Percentiles rank a stretch among this genome's conserved stretches.
Evolutionary conservation across 768 basidiomycete species (phyloP).

Genomic region (Pisolithus tinctorius): DNA sequence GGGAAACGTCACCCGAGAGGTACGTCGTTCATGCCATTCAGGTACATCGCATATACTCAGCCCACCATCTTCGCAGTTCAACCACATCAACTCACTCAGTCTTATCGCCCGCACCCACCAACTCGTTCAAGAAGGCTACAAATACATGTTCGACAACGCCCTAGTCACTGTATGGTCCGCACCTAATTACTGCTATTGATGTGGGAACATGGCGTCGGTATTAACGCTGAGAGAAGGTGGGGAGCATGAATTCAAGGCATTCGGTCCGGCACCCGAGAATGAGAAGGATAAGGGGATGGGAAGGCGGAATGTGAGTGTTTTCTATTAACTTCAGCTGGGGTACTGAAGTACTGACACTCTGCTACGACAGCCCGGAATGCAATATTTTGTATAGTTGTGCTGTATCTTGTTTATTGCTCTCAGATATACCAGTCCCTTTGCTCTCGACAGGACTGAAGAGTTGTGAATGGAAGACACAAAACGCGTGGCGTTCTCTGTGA

Average conservation of each 20-base stretch:
- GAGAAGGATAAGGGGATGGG: constrained; percentile 75
- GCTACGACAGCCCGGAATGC: constrained; percentile 29
- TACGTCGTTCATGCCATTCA: constrained; percentile 21
- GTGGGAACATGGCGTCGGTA: constrained; percentile 89
- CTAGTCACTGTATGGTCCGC: constrained; percentile 94
- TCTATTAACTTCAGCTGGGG: too few relatives aligned
- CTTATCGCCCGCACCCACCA: constrained; percentile 96
- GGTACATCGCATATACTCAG: not conserved
- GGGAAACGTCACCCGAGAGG: constrained; percentile 77
- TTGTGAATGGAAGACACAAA: too few relatives aligned
- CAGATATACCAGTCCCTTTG: not conserved
- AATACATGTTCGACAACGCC: constrained; percentile 92
- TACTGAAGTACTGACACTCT: too few relatives aligned
- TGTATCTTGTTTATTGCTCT: not conserved
- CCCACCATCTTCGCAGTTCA: constrained; percentile 55
- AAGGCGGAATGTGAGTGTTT: constrained; percentile 56
- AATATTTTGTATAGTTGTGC: constrained; percentile 30
- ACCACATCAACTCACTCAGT: constrained; percentile 79
- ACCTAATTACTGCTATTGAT: constrained; percentile 80
- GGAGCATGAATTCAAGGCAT: constrained; percentile 61
- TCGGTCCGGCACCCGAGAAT: constrained; percentile 85
- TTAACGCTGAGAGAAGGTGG: constrained; percentile 71
- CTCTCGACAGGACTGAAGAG: too few relatives aligned
- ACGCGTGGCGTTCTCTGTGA: too few relatives aligned
- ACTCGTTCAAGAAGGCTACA: constrained; percentile 92